Percentiles rank a stretch among this genome's conserved stretches.
Conservation (phyloP, 495 filamentous ascomycete species). For the Pseudoneurospora amorphoporcata region DNA sequence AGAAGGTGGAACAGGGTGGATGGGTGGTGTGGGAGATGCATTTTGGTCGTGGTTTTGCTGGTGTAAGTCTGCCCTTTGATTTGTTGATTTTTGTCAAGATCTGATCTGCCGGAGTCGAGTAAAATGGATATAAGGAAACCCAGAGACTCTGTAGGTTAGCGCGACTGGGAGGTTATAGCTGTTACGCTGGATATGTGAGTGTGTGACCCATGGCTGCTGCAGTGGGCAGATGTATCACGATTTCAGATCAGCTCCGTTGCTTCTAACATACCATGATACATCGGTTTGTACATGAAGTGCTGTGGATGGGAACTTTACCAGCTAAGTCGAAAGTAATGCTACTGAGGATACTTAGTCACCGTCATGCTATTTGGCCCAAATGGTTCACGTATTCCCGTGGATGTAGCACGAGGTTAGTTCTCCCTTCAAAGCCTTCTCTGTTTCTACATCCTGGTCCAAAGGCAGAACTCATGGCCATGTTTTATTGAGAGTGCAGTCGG, state of each 20-base stretch:
- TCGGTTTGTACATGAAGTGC: neutral
- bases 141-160: neutral
- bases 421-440: neutral
- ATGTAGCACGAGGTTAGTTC: neutral
- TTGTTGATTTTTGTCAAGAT: neutral
- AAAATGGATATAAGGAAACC: neutral
- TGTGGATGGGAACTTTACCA: neutral
- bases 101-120: neutral
- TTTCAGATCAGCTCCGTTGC: neutral
- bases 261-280: neutral
- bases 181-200: neutral
- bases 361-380: neutral
- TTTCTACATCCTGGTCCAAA: neutral
- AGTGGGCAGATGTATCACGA: neutral
- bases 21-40: neutral
- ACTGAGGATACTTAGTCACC: neutral
- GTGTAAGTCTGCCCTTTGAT: neutral
- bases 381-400: neutral
- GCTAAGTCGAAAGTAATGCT: neutral
- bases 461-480: neutral
- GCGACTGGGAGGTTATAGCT: neutral
- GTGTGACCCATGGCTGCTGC: rapidly evolving
- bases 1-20: neutral
- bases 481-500: neutral
- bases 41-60: neutral